A percentile compares a stretch with the other conserved stretches of the same genome.
phyloP scores from a whole-genome alignment of 2,329 filamentous ascomycete genomes.

The Periconia digitata region DNA sequence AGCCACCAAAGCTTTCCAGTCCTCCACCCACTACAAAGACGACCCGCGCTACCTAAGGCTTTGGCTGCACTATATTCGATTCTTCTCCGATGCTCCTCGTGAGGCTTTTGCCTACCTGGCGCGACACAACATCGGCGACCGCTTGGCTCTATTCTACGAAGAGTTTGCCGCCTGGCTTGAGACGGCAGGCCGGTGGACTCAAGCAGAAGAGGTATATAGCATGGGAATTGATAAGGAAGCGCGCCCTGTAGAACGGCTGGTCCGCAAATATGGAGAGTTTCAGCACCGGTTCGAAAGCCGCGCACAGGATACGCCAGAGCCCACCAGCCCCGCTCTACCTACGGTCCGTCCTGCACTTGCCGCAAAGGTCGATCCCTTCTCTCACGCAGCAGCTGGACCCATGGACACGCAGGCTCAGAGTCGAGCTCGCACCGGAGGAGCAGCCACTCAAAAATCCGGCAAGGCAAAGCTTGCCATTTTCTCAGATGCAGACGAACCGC shows the following conservation, averaged over 20 bases:
- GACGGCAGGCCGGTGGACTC: constrained; percentile 76
- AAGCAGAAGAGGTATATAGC: constrained; percentile 92
- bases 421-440: constrained; percentile 47
- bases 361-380: constrained; percentile 82
- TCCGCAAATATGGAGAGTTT: constrained; percentile 92
- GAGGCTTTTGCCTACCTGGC: constrained; percentile 92
- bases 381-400: constrained; percentile 48
- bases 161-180: constrained; percentile 96
- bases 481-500: constrained; percentile 67
- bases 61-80: constrained; percentile 90
- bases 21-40: constrained; percentile 87
- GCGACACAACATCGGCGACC: constrained; percentile 83
- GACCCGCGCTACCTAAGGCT: constrained; percentile 90
- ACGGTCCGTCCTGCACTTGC: constrained; percentile 80
- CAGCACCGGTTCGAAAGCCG: constrained; percentile 73
- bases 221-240: constrained; percentile 88
- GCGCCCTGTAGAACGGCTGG: constrained; percentile 74
- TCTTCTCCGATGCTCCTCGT: constrained; percentile 90
- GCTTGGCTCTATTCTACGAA: constrained; percentile 90
- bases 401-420: constrained; percentile 66
- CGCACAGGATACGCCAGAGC: constrained; percentile 63
- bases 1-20: constrained; percentile 86
- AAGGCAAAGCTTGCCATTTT: constrained; percentile 90
- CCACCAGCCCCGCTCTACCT: constrained; percentile 84
- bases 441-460: constrained; percentile 60